phyloP scores from a whole-genome alignment of 2,329 filamentous ascomycete species.

The Tolypocladium sp. region DNA sequence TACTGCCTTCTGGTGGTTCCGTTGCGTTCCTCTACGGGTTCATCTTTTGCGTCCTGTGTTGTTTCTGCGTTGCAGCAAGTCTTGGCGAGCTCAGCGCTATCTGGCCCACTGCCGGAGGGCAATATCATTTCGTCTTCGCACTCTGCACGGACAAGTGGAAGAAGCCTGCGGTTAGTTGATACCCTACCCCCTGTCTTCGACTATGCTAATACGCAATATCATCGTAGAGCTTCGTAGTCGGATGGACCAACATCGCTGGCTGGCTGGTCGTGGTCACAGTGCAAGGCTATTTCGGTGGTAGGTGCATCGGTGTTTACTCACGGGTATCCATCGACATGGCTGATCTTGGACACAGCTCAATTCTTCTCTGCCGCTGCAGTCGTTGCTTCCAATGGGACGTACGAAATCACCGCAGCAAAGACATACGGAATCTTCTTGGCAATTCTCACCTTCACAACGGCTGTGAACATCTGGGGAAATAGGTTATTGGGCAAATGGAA shows the following conservation, averaged over 20 bases:
- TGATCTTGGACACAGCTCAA: slow-evolving; percentile 19
- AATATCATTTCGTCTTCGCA: slow-evolving; percentile 35
- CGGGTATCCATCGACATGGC: too few species aligned
- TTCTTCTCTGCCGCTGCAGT: slow-evolving; percentile 33
- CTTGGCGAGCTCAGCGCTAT: slow-evolving; percentile 33
- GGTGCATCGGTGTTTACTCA: neutral
- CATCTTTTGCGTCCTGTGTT: slow-evolving; percentile 34
- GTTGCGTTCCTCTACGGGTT: slow-evolving; percentile 34
- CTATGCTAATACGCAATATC: too few species aligned
- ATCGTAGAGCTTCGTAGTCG: slow-evolving; percentile 29
- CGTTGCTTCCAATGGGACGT: slow-evolving; percentile 26
- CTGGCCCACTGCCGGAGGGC: slow-evolving; percentile 36
- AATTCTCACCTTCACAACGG: slow-evolving; percentile 24
- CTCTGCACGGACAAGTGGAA: slow-evolving; percentile 28
- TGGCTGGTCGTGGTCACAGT: slow-evolving; percentile 36
- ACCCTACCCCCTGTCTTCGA: neutral
- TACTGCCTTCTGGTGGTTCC: slow-evolving; percentile 30
- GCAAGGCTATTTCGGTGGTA: slow-evolving; percentile 32
- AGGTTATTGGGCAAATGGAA: slow-evolving; percentile 31
- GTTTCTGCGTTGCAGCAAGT: slow-evolving; percentile 29
- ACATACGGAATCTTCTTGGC: slow-evolving; percentile 33
- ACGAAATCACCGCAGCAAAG: slow-evolving; percentile 25
- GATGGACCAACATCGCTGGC: slow-evolving; percentile 35
- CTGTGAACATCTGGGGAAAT: slow-evolving; percentile 32
- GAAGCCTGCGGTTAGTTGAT: slow-evolving; percentile 19